These are phyloP conservation scores for Cyclotella baltica DNA, from an alignment of 108 stramenopile genomes.

Conservation along the genomic window DNA sequence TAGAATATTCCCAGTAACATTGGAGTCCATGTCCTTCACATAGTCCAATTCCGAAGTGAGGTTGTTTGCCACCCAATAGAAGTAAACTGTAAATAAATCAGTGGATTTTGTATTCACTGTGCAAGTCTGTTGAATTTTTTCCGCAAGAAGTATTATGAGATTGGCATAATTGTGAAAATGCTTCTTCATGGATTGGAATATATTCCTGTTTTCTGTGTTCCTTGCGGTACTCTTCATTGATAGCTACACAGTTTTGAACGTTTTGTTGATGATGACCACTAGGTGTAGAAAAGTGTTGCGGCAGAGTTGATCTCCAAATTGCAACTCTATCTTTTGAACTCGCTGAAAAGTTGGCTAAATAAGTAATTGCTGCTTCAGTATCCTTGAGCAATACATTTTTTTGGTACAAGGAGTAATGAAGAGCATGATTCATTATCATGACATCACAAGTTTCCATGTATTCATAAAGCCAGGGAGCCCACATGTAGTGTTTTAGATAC, in stretches of 20 bases:
- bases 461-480: constrained; percentile 11
- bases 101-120: constrained; percentile 3
- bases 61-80: constrained; percentile 12
- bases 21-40: neutral
- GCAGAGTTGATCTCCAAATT: constrained; percentile 5
- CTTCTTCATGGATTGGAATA: neutral
- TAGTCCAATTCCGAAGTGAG: neutral
- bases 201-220: neutral
- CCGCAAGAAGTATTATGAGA: neutral
- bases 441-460: constrained; percentile 2
- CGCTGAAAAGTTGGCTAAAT: neutral
- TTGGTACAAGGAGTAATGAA: neutral
- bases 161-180: neutral
- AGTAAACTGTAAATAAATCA: neutral
- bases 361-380: constrained; percentile 2
- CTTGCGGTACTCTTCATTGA: neutral
- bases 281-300: neutral
- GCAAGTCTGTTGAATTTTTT: neutral
- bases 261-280: neutral
- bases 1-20: constrained; percentile 8
- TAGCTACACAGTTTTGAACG: neutral
- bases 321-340: neutral
- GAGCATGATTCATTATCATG: constrained; percentile 7
- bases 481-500: constrained; percentile 3
- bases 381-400: neutral